These are phyloP conservation scores for Xylariomycetidae sp. DNA, from an alignment of 2,329 filamentous ascomycete genomes.

Conservation along the genomic window DNA sequence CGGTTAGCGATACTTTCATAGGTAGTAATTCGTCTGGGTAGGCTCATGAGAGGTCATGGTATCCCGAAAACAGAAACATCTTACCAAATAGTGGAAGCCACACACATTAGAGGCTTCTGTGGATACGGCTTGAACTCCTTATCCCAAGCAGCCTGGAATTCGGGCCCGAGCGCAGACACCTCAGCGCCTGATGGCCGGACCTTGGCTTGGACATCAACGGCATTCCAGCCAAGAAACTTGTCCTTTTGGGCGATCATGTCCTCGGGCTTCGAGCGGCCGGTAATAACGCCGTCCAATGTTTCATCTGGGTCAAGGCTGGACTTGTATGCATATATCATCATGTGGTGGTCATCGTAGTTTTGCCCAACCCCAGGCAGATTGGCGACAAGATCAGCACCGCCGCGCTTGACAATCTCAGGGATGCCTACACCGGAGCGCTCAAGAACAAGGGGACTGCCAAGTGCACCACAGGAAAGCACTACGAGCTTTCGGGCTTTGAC, in stretches of 20 bases:
- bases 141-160: slow-evolving; percentile 17
- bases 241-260: slow-evolving; percentile 12
- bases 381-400: slow-evolving; percentile 29
- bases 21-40: background rate
- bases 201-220: slow-evolving; percentile 14
- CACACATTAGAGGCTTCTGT: slow-evolving; percentile 15
- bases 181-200: slow-evolving; percentile 17
- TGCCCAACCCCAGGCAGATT: slow-evolving; percentile 41
- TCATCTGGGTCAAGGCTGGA: slow-evolving; percentile 11
- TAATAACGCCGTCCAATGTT: slow-evolving; percentile 11
- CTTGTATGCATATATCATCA: slow-evolving; percentile 41
- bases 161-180: slow-evolving; percentile 13
- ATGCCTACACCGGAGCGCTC: slow-evolving; percentile 47
- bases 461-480: slow-evolving; percentile 30
- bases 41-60: too few relatives aligned
- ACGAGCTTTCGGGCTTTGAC: slow-evolving; percentile 44
- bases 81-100: slow-evolving; percentile 28
- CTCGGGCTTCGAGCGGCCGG: slow-evolving; percentile 5
- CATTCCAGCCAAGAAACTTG: slow-evolving; percentile 18
- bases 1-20: too few relatives aligned
- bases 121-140: slow-evolving; percentile 14
- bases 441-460: slow-evolving; percentile 39
- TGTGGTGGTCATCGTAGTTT: slow-evolving; percentile 44
- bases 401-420: slow-evolving; percentile 34
- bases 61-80: slow-evolving; percentile 8